Evolutionary conservation across 2,329 filamentous ascomycete species (phyloP).

Genomic region (Bipolaris bicolor): DNA sequence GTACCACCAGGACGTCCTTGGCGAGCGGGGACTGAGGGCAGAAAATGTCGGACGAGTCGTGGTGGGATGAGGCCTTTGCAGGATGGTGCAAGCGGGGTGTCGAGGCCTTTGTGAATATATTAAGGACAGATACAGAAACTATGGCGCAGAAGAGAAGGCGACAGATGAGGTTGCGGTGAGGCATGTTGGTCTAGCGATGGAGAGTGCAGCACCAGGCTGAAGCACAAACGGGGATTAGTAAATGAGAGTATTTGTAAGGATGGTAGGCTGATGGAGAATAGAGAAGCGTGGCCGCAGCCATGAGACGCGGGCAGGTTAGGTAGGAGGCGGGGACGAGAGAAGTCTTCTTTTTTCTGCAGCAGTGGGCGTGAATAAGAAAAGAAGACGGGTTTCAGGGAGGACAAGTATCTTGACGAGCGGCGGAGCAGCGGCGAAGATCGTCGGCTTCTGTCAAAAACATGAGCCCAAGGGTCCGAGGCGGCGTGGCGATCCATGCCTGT

Average conservation of each 20-base stretch:
- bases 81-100: conserved; percentile 38
- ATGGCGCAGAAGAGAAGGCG: conserved; percentile 42
- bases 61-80: conserved; percentile 28
- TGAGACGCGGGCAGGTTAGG: conserved; percentile 17
- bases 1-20: conserved; percentile 63
- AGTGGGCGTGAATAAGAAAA: conserved; percentile 13
- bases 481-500: conserved; percentile 33
- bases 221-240: conserved; percentile 5
- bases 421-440: conserved; percentile 22
- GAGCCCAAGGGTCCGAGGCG: conserved; percentile 24
- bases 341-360: neutral
- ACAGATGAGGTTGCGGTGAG: conserved; percentile 42
- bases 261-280: conserved; percentile 17
- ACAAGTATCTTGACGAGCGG: conserved; percentile 12
- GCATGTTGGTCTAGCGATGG: conserved; percentile 28
- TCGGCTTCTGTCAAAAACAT: conserved; percentile 28
- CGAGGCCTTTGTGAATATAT: conserved; percentile 41
- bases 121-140: conserved; percentile 44
- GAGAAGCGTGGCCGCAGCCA: conserved; percentile 19
- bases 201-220: conserved; percentile 30
- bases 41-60: conserved; percentile 27
- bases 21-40: conserved; percentile 44
- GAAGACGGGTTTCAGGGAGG: conserved; percentile 14
- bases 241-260: conserved; percentile 9
- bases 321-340: conserved; percentile 8